Base-by-base conservation (phyloP, 169 alveolate species). In the Babesia ovata region DNA sequence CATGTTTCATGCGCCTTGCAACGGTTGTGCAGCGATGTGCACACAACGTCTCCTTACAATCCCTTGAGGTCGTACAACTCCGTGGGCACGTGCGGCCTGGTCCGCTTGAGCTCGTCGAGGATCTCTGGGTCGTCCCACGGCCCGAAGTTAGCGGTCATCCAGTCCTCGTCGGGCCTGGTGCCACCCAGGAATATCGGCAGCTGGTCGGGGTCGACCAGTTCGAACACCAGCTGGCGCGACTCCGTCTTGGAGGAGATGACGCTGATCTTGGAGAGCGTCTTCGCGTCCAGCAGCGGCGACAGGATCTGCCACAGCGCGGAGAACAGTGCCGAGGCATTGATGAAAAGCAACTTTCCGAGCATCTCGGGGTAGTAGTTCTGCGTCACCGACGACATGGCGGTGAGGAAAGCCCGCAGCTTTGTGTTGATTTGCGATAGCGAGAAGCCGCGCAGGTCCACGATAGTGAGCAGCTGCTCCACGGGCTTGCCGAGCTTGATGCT, bases 341-440 rank as follows among this genome's bases (percentile, higher is more conserved):
- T 91, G 59, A 96, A 88, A 22, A 92, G 85, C 95, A 93, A 87
- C 63, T 88, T 82, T 21, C 97, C 97, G 70, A 96, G 86, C 21
- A 92, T 82, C 76, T 95, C 98, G 13, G 99, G 99, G 75, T 95
- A 96, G 83, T 94, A 92, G 82, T 96, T 95, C 70, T 94, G 95
- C 22, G 96, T 95, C 19, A 96, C 78, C 49, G 79, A 56, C 9
- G 96, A 70, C 77, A 88, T 87, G 49, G 88, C 91, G 39, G 82
- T 73, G 19, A 88, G 67, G 48, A 88, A 75, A 28, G 86, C 53
- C 29, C 84, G 76, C 63, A 85, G 75, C 65, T 84, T 88, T 19
- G 87, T 65, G 66, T 85, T 86, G 42, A 88, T 81, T 49, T 86
- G 84, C 46, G 85, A 45, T 74, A 88, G 49, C 49, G 65, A 65